These are phyloP conservation scores for Lindgomyces ingoldianus DNA, from an alignment of 495 filamentous ascomycete genomes.

Conservation along the genomic window DNA sequence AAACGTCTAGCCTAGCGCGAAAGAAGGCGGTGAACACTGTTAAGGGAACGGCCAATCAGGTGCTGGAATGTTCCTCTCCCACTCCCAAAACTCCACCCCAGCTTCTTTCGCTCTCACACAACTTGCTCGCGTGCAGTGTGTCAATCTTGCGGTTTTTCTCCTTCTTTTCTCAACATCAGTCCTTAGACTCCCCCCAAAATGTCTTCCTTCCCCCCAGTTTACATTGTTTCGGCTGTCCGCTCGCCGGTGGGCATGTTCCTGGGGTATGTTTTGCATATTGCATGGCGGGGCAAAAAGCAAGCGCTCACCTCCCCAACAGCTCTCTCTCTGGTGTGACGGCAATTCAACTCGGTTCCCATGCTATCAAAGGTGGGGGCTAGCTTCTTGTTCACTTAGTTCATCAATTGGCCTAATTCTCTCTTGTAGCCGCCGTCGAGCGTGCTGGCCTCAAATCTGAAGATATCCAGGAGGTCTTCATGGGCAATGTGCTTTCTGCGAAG, in stretches of 20 bases:
- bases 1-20: slow-evolving; percentile 1
- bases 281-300: slow-evolving; percentile 14
- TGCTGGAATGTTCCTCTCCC: neutral
- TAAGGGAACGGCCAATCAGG: neutral
- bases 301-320: slow-evolving; percentile 49
- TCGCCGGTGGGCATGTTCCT: slow-evolving; percentile 92
- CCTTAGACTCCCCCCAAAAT: slow-evolving; percentile 42
- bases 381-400: slow-evolving; percentile 8
- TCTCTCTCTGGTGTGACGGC: slow-evolving; percentile 84
- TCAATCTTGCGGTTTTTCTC: neutral
- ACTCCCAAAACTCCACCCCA: neutral
- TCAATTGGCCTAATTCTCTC: slow-evolving; percentile 19
- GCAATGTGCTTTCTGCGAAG: slow-evolving; percentile 96
- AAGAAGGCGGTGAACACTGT: slow-evolving; percentile 3
- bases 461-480: slow-evolving; percentile 95
- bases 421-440: slow-evolving; percentile 76
- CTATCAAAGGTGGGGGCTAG: slow-evolving; percentile 73
- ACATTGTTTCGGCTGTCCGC: slow-evolving; percentile 89
- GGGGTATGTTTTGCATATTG: slow-evolving; percentile 60
- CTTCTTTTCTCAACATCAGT: neutral
- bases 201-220: slow-evolving; percentile 76
- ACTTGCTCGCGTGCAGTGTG: neutral
- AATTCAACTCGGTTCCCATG: slow-evolving; percentile 82
- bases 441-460: slow-evolving; percentile 80
- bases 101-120: neutral